phyloP scores from a whole-genome alignment of 306 rosid species.

The Cucumis melo region DNA sequence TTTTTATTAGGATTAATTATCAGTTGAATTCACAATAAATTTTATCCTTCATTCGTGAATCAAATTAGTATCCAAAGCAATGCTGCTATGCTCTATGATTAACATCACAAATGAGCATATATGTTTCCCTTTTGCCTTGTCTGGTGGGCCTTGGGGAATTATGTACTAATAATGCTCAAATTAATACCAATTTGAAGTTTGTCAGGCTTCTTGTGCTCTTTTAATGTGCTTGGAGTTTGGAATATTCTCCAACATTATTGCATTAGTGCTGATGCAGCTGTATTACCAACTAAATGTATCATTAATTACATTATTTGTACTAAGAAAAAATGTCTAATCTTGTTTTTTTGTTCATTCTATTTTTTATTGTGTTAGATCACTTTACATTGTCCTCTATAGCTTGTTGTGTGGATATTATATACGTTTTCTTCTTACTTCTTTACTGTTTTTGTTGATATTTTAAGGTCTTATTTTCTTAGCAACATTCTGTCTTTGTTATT shows the following conservation, averaged over 20 bases:
- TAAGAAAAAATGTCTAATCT: background rate
- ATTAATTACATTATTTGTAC: background rate
- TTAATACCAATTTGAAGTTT: background rate
- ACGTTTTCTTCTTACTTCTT: background rate
- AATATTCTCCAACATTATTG: background rate
- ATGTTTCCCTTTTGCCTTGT: background rate
- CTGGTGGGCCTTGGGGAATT: background rate
- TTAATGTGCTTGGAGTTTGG: constrained; percentile 4
- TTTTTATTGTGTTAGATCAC: background rate
- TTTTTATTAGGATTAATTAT: background rate
- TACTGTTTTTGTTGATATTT: background rate
- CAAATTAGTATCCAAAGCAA: background rate
- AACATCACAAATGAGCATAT: background rate
- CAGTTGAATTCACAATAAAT: background rate
- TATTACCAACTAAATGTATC: background rate
- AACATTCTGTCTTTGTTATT: no score
- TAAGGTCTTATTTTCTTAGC: background rate
- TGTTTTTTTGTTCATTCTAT: background rate
- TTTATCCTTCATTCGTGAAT: background rate
- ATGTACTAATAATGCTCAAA: background rate
- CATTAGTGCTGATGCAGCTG: background rate
- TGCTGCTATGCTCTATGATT: background rate
- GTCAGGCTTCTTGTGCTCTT: constrained; percentile 3
- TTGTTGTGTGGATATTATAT: background rate
- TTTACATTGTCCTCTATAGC: background rate